Base-by-base conservation (phyloP, 495 filamentous ascomycete species). In the Aspergillus cristatus region DNA sequence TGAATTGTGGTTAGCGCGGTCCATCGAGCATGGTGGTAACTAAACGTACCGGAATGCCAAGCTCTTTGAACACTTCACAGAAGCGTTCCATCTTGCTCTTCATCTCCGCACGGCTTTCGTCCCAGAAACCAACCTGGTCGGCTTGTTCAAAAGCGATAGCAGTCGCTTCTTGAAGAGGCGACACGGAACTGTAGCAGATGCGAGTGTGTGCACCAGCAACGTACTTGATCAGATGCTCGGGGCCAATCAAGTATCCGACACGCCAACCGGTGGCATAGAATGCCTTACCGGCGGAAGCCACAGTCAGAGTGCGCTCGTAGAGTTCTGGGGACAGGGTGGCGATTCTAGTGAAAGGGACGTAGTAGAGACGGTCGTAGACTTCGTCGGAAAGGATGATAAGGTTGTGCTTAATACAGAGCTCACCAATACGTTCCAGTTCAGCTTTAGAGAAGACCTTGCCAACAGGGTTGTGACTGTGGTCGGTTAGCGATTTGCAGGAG, bases 211-310 rank as follows among this genome's bases (percentile, higher is more conserved):
- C 91, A 18, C 84, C 86, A 13, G 81, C 73, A 26, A 94, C 90
- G 55, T 96, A 86, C 57, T 90, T 85, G 69, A 96, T 91, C 31
- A 98, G 67, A 37, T 90, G 73, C 14, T 84, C 74, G 1, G 84
- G 86, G 1, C 91, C 91, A 43, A 96, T 93, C 12, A 98, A 68
- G 76, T 87, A 98, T 49, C 86, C 87, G 2, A 97, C 93, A 37
- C 91, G 79, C 91, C 91, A 98, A 26, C 91, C 91, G 0, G 91
- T 98, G 33, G 82, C 83, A 50, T 98, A 97, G 65, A 98, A 98
- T 60, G 91, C 93, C 68, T 98, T 98, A 41, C 91, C 91, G 4
- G 86, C 91, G 2, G 85, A 93, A 18, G 93, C 90, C 28, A 96
- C 91, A 2, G 90, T 96, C 24, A 98, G 63, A 13, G 91, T 98